Conservation (phyloP, 176 grass and related monocot genomes). For the Guadua angustifolia region DNA sequence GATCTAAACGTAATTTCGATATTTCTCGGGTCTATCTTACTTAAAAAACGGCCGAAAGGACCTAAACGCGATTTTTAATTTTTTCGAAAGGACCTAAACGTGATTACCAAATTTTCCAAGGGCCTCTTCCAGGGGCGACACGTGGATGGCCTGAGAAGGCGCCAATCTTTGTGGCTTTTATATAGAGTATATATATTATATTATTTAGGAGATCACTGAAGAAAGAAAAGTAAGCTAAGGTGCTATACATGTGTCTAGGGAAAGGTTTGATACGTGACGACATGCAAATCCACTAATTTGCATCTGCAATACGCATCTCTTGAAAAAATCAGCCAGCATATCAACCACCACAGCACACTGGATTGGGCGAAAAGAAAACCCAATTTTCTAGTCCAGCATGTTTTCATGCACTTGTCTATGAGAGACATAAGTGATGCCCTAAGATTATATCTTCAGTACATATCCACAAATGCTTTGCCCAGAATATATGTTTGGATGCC, state of each 20-base stretch:
- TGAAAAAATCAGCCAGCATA: neutral
- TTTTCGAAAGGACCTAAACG: too few relatives aligned
- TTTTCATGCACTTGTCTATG: neutral
- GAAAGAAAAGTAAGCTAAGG: neutral
- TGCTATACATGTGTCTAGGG: neutral
- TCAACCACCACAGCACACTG: neutral
- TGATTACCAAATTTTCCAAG: too few relatives aligned
- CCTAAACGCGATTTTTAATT: too few relatives aligned
- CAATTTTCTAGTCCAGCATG: neutral
- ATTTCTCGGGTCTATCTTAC: too few relatives aligned
- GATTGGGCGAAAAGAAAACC: neutral
- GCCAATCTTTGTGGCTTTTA: too few relatives aligned
- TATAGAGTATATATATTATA: too few relatives aligned
- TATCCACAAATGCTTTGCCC: constrained; percentile 36
- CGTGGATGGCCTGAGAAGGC: too few relatives aligned
- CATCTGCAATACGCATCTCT: neutral
- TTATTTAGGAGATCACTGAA: neutral
- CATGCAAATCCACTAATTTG: constrained; percentile 4
- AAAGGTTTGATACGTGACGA: neutral
- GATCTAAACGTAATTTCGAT: too few relatives aligned
- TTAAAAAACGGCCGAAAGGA: too few relatives aligned
- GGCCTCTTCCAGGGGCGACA: too few relatives aligned
- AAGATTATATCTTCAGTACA: constrained; percentile 44
- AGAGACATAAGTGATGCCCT: constrained; percentile 13
- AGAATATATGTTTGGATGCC: constrained; percentile 47